These are phyloP conservation scores for Xylariaceae sp. DNA, from an alignment of 2,329 filamentous ascomycete species.

Conservation along the genomic window DNA sequence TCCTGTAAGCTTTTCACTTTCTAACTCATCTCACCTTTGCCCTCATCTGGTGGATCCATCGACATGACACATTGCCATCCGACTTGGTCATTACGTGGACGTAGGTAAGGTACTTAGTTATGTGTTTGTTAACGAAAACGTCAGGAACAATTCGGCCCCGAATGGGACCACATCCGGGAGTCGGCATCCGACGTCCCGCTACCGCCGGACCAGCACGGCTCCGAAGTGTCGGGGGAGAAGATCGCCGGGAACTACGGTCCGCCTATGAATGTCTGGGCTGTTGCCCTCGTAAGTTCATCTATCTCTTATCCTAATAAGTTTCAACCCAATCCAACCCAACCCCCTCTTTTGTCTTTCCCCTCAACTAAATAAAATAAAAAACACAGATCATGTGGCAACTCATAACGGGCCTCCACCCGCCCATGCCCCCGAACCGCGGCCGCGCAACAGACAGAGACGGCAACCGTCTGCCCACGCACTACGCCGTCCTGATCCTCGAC, in stretches of 20 bases:
- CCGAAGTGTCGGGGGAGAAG: conserved; percentile 15
- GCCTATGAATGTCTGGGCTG: conserved; percentile 19
- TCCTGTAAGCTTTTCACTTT: neutral
- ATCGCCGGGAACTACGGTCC: conserved; percentile 21
- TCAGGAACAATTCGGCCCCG: conserved; percentile 22
- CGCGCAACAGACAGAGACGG: neutral
- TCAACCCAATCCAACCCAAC: too few relatives aligned
- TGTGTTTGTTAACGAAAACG: neutral
- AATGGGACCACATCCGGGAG: conserved; percentile 22
- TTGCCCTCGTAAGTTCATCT: conserved; percentile 16
- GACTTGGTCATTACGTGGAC: too few relatives aligned
- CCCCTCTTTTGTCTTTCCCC: neutral
- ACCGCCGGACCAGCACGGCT: neutral
- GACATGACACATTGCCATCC: too few relatives aligned
- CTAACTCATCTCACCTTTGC: neutral
- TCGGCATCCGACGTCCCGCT: neutral
- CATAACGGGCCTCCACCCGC: conserved; percentile 11
- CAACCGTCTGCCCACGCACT: neutral
- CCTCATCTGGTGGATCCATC: too few relatives aligned
- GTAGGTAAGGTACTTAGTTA: too few relatives aligned
- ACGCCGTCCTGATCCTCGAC: conserved; percentile 11
- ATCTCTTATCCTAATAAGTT: neutral
- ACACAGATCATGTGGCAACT: conserved; percentile 20
- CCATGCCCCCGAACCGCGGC: conserved; percentile 7
- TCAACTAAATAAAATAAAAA: neutral